Evolutionary conservation across 495 filamentous ascomycete genomes (phyloP), one percentile per base, ranked within the genome.

Genomic region (Penicillium argentinense): DNA sequence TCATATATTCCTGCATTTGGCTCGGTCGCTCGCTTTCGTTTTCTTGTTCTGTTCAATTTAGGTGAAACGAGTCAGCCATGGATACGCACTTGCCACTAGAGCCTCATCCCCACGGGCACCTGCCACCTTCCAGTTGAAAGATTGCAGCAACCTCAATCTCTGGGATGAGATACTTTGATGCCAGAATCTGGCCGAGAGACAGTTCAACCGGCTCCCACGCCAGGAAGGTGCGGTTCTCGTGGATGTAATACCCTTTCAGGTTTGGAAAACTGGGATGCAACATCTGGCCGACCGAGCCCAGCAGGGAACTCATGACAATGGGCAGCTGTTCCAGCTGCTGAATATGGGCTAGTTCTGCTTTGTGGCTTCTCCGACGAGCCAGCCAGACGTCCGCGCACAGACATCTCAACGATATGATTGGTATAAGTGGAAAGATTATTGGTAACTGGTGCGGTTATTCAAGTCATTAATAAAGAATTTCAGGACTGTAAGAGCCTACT

Each of bases 191-290:
- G 19, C 33, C 29, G 18, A 46, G 14, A 5, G 43, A 46, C 13
- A 46, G 33, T 23, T 46, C 43, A 17, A 46, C 32, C 23, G 43
- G 43, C 43, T 46, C 43, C 43, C 43, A 28, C 9, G 29, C 43
- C 17, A 46, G 13, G 33, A 38, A 46, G 4, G 16, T 24, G 14
- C 19, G 33, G 8, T 39, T 25, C 16, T 39, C 33, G 9, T 26
- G 34, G 9, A 9, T 5, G 14, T 38, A 46, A 18, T 33, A 46
- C 12, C 3, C 22, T 18, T 37, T 4, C 21, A 46, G 33, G 17
- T 11, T 12, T n/a, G 34, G 43, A 22, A 46, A 46, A 22, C 43
- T 46, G n/a, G 23, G 43, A 9, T 46, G 30, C 2, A 21, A 24
- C 1, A 36, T 9, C 11, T 17, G 11, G 19, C 29, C 16, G 19